Base-by-base conservation (phyloP, 148 eudicot species). In the Dianthus caryophyllus region DNA sequence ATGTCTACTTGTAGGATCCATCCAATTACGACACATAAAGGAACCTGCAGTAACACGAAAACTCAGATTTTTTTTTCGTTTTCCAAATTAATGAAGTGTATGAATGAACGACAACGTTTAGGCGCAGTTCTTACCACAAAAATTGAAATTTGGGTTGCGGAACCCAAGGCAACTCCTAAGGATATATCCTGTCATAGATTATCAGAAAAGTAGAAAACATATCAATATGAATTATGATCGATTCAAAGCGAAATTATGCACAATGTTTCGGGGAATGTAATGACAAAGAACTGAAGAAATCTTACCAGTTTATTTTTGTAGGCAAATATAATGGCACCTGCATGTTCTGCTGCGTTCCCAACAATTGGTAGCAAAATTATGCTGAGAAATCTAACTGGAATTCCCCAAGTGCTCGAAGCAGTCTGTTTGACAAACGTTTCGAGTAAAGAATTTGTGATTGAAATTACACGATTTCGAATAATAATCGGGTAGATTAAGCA, bases 271-370 rank as follows among this genome's bases (percentile, higher is more conserved):
- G 27, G 58, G 41, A 20, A n/a, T n/a, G n/a, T n/a, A 9, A 27
- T 48, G 16, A 1, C 8, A 41, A n/a, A 53, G n/a, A 2, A 54
- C 31, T 50, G 11, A 26, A 24, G 55, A 51, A 6, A 49, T 20
- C 72, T 55, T 83, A 86, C 96, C 91, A 86, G 52, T 65, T 88
- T 88, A 84, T 88, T 86, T 73, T 74, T 89, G 48, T 76, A 82
- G 20, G 92, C 92, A 71, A 89, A 89, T 55, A 89, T 89, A 68
- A 89, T 52, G 10, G 96, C 84, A 52, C 90, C 87, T 33, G 96
- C 96, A 79, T 89, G 96, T 68, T 89, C 96, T 26, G 96, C 96
- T 64, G 96, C 96, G 73, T 89, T 89, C 27, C 96, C 96, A 16
- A 89, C 90, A 10, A 89, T 89, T 20, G 96, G 96, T 27, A 89